Percentiles rank a stretch among this genome's conserved stretches.
phyloP scores from a whole-genome alignment of 2,329 filamentous ascomycete species.

The Hortaea werneckii region DNA sequence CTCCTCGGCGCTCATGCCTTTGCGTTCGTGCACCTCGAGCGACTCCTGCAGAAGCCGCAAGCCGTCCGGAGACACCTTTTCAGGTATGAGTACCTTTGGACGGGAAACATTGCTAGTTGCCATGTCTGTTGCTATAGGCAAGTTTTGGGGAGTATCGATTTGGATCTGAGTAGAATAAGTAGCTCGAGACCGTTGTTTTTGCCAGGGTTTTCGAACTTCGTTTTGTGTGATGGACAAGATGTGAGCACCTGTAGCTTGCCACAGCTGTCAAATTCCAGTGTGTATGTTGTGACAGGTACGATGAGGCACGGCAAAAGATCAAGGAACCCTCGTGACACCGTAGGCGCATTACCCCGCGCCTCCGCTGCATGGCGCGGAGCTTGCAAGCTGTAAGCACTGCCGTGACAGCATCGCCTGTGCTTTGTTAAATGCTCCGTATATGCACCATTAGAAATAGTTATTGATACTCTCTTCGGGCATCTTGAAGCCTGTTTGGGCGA shows the following conservation, averaged over 20 bases:
- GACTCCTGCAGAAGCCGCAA: slow-evolving; percentile 55
- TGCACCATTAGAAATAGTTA: slow-evolving; percentile 18
- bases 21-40: slow-evolving; percentile 60
- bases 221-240: too few relatives aligned
- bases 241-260: too few relatives aligned
- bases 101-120: slow-evolving; percentile 8
- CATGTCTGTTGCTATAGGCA: background rate
- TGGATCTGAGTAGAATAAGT: too few relatives aligned
- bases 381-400: background rate
- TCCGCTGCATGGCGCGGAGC: background rate
- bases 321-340: too few relatives aligned
- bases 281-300: too few relatives aligned
- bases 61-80: slow-evolving; percentile 72
- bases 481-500: slow-evolving; percentile 35
- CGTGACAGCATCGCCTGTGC: too few relatives aligned
- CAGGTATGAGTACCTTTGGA: slow-evolving; percentile 59
- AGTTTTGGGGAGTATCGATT: background rate
- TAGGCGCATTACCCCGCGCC: background rate
- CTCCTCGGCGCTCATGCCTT: slow-evolving; percentile 52
- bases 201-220: too few relatives aligned
- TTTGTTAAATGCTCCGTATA: too few relatives aligned
- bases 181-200: too few relatives aligned
- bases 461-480: slow-evolving; percentile 34
- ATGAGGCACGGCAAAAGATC: too few relatives aligned
- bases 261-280: too few relatives aligned